These are phyloP conservation scores for Tillandsia leiboldiana DNA, from an alignment of 176 grass and related monocot species.

Conservation along the genomic window DNA sequence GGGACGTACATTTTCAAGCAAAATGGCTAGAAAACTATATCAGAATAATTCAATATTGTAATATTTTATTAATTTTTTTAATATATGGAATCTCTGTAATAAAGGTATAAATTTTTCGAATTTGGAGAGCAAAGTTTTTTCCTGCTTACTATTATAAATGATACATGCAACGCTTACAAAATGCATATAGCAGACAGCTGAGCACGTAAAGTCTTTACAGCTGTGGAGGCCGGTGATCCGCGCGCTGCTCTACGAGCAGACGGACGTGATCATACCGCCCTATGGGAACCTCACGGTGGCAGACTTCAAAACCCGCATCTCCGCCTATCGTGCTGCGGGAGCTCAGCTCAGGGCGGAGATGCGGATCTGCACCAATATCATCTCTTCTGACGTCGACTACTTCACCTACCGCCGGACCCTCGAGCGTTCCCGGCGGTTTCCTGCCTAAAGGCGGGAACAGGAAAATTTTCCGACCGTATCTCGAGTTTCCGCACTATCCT, in stretches of 20 bases:
- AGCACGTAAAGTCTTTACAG: conserved; percentile 9
- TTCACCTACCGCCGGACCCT: conserved; percentile 40
- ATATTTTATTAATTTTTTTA: no score
- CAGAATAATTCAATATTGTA: no score
- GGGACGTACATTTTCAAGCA: no score
- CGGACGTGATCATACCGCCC: conserved; percentile 21
- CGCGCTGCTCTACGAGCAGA: conserved; percentile 38
- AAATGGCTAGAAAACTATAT: no score
- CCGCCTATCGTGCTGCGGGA: conserved; percentile 27
- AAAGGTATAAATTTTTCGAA: no score
- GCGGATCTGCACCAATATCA: conserved; percentile 41
- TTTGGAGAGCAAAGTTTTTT: background rate
- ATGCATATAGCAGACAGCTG: background rate
- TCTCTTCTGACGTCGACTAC: conserved; percentile 54
- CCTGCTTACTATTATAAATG: no score
- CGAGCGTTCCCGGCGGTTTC: conserved; percentile 36
- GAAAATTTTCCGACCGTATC: conserved; percentile 34
- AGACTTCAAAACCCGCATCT: conserved; percentile 48
- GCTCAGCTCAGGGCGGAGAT: conserved; percentile 35
- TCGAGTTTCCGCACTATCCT: background rate
- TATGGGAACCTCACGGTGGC: conserved; percentile 62
- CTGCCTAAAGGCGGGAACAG: conserved; percentile 44
- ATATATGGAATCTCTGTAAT: no score
- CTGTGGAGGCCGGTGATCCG: conserved; percentile 47
- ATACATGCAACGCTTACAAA: background rate